A percentile compares a stretch with the other conserved stretches of the same genome.
Evolutionary conservation across 2,329 filamentous ascomycete species (phyloP).

Genomic region (Clonostachys chloroleuca): DNA sequence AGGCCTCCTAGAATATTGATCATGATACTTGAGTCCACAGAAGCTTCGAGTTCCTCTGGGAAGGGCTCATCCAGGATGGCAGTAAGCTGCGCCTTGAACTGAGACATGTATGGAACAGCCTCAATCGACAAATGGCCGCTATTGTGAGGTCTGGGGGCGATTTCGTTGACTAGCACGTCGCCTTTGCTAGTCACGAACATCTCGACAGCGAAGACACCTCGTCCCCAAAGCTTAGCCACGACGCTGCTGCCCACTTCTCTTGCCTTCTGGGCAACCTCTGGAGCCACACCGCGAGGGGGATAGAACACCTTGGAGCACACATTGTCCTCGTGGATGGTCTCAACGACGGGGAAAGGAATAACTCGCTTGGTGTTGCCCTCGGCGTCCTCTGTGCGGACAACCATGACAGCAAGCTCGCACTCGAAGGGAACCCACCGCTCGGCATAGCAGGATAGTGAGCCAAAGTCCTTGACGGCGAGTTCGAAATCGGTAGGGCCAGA

Average conservation of each 20-base stretch:
- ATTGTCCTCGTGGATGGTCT: constrained; percentile 92
- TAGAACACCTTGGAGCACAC: constrained; percentile 92
- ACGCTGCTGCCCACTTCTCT: constrained; percentile 76
- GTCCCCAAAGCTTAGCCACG: constrained; percentile 74
- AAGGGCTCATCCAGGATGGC: constrained; percentile 69
- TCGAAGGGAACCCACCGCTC: constrained; percentile 86
- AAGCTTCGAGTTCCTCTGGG: constrained; percentile 49
- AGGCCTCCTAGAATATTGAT: constrained; percentile 74
- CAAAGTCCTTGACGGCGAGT: constrained; percentile 65
- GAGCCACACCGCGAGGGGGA: constrained; percentile 69
- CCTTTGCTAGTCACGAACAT: constrained; percentile 68
- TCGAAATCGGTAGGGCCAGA: constrained; percentile 40
- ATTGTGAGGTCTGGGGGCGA: constrained; percentile 60
- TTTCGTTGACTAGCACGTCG: constrained; percentile 76
- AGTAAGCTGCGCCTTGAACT: constrained; percentile 86
- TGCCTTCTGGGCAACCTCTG: constrained; percentile 57
- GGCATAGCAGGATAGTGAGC: constrained; percentile 72
- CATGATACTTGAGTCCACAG: constrained; percentile 66
- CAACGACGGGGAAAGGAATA: constrained; percentile 81
- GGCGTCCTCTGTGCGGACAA: constrained; percentile 78
- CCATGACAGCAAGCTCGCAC: constrained; percentile 90
- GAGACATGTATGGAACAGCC: constrained; percentile 77
- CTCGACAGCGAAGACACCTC: constrained; percentile 94
- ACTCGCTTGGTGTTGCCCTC: constrained; percentile 40
- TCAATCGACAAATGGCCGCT: constrained; percentile 96